Base-by-base conservation (phyloP, 2,329 filamentous ascomycete genomes). In the Scedosporium apiospermum region DNA sequence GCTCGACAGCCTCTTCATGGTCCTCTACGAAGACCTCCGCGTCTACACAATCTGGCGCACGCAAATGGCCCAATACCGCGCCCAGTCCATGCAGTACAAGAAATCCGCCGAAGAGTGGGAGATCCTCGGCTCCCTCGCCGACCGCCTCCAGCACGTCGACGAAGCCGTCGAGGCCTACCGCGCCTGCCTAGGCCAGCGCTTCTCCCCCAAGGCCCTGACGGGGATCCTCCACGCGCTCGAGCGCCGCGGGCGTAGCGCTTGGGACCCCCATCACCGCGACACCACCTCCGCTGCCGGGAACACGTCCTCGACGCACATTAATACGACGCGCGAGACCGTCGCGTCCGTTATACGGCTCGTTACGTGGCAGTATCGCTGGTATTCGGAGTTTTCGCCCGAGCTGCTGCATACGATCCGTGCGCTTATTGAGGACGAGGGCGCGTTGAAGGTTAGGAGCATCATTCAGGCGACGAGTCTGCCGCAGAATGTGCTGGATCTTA, bases 41-140 rank as follows among this genome's bases (percentile, higher is more conserved):
- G 93, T 99, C 57, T 99, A 99, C 79, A 99, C 95, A 12, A 99
- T 99, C 74, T 99, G 95, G 95, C 88, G 95, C 63, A 98, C 95
- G 0, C 95, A 99, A 74, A 95, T 98, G 86, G 90, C 92, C 0
- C 93, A 98, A 73, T 97, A 93, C 72, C 88, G 91, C 23, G 91
- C 93, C 62, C 93, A 98, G 74, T 89, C 93, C 65, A 88, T 96
- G 74, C 88, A 96, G 67, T 99, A 98, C 79, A 95, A 95, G 77
- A 99, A 98, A 77, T 95, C 89, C 1, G 89, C 93, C 1, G 92
- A 96, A 68, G 95, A 99, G 73, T 99, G 95, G 95, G 95, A 99
- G 75, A 97, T 99, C 61, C 83, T 99, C 0, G 95, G 95, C 49
- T 90, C 93, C 64, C 82, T 99, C 16, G 95, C 95, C 0, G 91